Base-by-base conservation (phyloP, 2,329 filamentous ascomycete genomes). In the Sclerotinia minor region DNA sequence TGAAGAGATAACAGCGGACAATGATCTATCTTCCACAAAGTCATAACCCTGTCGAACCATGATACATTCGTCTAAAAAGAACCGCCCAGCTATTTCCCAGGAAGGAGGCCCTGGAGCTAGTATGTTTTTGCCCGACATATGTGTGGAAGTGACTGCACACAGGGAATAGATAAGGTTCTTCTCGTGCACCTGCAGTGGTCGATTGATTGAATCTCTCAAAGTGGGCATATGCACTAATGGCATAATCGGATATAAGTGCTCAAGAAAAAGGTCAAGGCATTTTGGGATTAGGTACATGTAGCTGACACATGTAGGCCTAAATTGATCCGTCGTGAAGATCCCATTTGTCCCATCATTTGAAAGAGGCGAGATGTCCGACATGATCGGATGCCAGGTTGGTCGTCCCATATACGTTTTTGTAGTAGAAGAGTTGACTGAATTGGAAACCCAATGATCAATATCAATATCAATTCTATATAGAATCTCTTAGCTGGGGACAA, bases 241-340 rank as follows among this genome's bases (percentile, higher is more conserved):
- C 80, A 87, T 86, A 64, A 86, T 86, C n/a, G 86, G 85, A 71
- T 89, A 89, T 65, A 89, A 82, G 74, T 87, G 82, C 72, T 82
- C 79, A 77, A 87, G 86, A 78, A 85, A 89, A 70, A 85, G 85
- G 55, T 88, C 85, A 68, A 88, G 79, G 74, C 85, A 88, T 77
- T 74, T 85, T 76, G 79, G 86, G 71, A 79, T 82, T 75, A 79
- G 80, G 76, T 76, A 81, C 76, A 75, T 83, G 72, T 77, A 88
- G 76, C 74, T 79, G 71, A 83, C 77, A 70, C 81, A 77, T 71
- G 81, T 80, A 74, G 82, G 78, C 72, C 82, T 76, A 74, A 72
- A 73, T 80, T 78, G 73, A 79, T 78, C 73, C 76, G 77, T 76
- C 71, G 79, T 78, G 76, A 77, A 75, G 72, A 74, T 71, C 29